Conservation (phyloP, 1,139 yeast genomes). For the Nadsonia starkeyi-henricii region DNA sequence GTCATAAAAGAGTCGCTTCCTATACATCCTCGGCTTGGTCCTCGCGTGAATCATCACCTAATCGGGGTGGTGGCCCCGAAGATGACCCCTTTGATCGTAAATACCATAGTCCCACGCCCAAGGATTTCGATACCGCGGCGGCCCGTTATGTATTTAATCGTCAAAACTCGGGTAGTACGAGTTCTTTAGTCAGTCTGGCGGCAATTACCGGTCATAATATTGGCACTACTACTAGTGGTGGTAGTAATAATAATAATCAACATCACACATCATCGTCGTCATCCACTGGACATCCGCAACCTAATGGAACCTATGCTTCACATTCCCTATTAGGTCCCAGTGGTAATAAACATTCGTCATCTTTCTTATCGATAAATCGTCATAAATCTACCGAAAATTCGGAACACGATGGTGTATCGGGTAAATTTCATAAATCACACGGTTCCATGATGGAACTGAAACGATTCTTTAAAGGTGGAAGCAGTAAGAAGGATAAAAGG, state of each 20-base stretch:
- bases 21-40: not conserved
- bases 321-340: not conserved
- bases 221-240: not conserved
- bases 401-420: not conserved
- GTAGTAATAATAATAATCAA: not conserved
- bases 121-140: not conserved
- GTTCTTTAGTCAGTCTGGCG: not conserved
- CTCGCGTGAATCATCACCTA: not conserved
- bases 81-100: not conserved
- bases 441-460: constrained; percentile 28
- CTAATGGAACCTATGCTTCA: too few relatives aligned
- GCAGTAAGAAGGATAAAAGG: constrained; percentile 9
- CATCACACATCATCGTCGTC: not conserved
- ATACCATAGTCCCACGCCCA: not conserved
- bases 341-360: not conserved
- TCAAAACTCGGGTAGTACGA: not conserved
- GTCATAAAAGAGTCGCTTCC: not conserved
- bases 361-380: not conserved
- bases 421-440: constrained; percentile 8
- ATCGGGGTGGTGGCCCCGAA: not conserved
- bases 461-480: constrained; percentile 22
- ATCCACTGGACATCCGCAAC: too few relatives aligned
- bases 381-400: not conserved
- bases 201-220: too few relatives aligned
- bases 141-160: not conserved